phyloP scores from a whole-genome alignment of 805 yeast species.

The Yamadazyma takamatsuzukensis region DNA sequence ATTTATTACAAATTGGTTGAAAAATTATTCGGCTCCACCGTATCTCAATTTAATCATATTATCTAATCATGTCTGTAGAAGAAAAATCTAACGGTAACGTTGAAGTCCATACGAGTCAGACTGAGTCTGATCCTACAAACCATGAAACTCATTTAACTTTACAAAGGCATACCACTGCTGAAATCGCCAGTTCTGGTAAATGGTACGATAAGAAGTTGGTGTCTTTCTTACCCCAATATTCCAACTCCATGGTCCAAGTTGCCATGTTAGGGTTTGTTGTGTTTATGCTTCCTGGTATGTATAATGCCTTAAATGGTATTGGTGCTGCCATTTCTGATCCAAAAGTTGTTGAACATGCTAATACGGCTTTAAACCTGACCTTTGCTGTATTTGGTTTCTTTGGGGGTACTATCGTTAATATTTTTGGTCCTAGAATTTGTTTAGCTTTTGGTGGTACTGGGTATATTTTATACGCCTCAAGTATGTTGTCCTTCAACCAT shows the following conservation, averaged over 20 bases:
- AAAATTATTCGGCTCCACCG: too few relatives aligned
- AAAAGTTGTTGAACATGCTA: slow-evolving; percentile 43
- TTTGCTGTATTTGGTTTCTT: slow-evolving; percentile 58
- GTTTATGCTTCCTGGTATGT: slow-evolving; percentile 53
- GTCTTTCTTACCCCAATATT: slow-evolving; percentile 31
- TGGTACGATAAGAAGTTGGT: slow-evolving; percentile 37
- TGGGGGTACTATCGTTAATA: slow-evolving; percentile 52
- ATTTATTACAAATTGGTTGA: too few relatives aligned
- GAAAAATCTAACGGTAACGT: slow-evolving; percentile 10
- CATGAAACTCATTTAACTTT: slow-evolving; percentile 15
- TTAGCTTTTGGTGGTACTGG: slow-evolving; percentile 54
- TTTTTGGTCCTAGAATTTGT: slow-evolving; percentile 42
- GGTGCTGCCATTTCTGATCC: slow-evolving; percentile 45
- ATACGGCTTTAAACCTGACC: slow-evolving; percentile 50
- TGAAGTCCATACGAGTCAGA: slow-evolving; percentile 9
- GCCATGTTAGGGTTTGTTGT: slow-evolving; percentile 44
- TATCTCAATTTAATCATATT: too few relatives aligned
- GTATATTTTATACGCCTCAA: slow-evolving; percentile 50
- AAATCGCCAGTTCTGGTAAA: slow-evolving; percentile 28
- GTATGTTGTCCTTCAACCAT: slow-evolving; percentile 45
- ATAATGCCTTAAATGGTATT: slow-evolving; percentile 48
- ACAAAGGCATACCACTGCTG: slow-evolving; percentile 22
- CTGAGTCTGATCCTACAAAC: slow-evolving; percentile 8
- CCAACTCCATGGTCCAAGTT: slow-evolving; percentile 39
- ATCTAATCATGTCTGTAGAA: slow-evolving; percentile 2